Conservation (phyloP, 306 rosid species). For the Lablab purpureus region DNA sequence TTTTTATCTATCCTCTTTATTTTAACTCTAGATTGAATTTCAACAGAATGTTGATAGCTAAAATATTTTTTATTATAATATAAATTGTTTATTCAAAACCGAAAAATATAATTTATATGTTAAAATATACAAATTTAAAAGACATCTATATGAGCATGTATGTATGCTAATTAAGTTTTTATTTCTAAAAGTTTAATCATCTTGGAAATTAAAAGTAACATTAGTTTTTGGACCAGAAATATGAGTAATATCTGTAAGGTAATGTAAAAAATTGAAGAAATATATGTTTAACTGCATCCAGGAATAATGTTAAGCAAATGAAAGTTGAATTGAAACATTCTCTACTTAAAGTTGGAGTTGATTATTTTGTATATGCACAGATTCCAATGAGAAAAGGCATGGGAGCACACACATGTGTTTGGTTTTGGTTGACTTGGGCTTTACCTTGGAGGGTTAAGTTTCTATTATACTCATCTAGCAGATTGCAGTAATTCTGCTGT, state of each 20-base stretch:
- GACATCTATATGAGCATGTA: too few relatives aligned
- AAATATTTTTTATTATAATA: neutral
- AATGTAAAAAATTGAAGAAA: too few relatives aligned
- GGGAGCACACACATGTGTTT: neutral
- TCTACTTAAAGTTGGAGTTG: neutral
- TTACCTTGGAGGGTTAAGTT: slow-evolving; percentile 2
- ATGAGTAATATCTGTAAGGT: too few relatives aligned
- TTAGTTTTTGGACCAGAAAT: too few relatives aligned
- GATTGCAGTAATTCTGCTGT: neutral
- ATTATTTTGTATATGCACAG: neutral
- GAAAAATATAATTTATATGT: neutral
- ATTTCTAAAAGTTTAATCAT: neutral
- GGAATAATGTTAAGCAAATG: neutral
- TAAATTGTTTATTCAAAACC: neutral
- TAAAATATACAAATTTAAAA: neutral
- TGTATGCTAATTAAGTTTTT: neutral
- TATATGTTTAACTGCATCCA: neutral
- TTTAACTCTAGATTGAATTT: neutral
- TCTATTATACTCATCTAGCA: neutral
- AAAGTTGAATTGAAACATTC: neutral
- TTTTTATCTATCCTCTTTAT: neutral
- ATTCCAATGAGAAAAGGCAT: neutral
- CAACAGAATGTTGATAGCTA: neutral
- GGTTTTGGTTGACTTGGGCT: slow-evolving; percentile 10
- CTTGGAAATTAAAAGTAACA: neutral